phyloP scores from a whole-genome alignment of 2,329 filamentous ascomycete species.

The Chrysoporthe austroafricana region DNA sequence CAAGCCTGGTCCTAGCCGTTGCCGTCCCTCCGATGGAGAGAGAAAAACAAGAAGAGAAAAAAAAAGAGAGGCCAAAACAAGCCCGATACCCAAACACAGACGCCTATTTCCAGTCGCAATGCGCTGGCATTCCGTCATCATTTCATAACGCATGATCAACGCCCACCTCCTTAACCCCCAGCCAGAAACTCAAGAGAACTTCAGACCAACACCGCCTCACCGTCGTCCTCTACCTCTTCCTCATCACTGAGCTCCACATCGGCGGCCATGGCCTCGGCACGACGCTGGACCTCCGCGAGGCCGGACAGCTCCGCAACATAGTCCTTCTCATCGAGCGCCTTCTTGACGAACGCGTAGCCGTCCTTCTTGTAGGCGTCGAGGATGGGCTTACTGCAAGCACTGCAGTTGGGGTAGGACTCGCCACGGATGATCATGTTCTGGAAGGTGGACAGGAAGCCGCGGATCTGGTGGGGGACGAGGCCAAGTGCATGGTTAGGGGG shows the following conservation, averaged over 20 bases:
- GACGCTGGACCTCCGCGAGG: constrained; percentile 70
- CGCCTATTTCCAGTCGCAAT: constrained; percentile 5
- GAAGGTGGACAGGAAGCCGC: constrained; percentile 76
- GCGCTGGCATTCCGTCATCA: constrained; percentile 5
- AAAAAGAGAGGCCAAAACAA: not conserved
- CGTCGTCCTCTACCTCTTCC: constrained; percentile 49
- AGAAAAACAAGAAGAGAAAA: not conserved
- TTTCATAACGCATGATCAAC: not conserved
- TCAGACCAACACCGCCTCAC: constrained; percentile 58
- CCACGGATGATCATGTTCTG: constrained; percentile 75
- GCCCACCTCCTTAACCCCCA: not conserved
- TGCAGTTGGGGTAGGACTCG: constrained; percentile 78
- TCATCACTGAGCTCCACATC: constrained; percentile 67
- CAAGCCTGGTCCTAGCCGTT: not conserved
- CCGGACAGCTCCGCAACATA: constrained; percentile 80
- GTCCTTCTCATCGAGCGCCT: constrained; percentile 73
- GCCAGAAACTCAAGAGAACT: not conserved
- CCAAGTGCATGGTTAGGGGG: constrained; percentile 64
- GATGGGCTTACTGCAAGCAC: constrained; percentile 75
- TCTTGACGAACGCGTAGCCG: constrained; percentile 78
- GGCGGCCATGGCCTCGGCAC: constrained; percentile 54
- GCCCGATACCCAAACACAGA: not conserved
- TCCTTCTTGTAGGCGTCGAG: constrained; percentile 67
- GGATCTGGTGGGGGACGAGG: constrained; percentile 78
- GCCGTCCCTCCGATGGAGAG: not conserved